Evolutionary conservation across 805 yeast genomes (phyloP).

Genomic region (Teunomyces panamensis): DNA sequence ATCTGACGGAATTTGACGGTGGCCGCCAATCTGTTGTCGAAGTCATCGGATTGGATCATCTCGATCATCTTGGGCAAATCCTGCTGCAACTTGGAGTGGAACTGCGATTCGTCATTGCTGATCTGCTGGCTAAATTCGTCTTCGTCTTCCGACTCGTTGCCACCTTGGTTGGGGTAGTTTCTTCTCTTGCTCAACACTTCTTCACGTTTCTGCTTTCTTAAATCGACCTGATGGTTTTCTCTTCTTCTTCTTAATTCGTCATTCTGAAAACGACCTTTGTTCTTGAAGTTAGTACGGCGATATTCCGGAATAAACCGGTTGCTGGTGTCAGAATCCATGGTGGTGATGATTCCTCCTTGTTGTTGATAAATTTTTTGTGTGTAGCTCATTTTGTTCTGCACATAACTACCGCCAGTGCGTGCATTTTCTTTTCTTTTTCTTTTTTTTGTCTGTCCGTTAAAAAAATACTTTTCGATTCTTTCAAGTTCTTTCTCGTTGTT

Average conservation of each 20-base stretch:
- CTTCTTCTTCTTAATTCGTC: constrained; percentile 98
- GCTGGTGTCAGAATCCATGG: constrained; percentile 74
- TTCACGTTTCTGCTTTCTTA: constrained; percentile 94
- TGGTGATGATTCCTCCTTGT: constrained; percentile 4
- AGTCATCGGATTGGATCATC: constrained; percentile 69
- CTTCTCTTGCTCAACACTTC: constrained; percentile 93
- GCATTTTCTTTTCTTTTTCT: too few relatives aligned
- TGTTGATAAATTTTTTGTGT: constrained; percentile 2
- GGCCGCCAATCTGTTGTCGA: constrained; percentile 80
- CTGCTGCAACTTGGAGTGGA: constrained; percentile 40
- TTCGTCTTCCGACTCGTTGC: constrained; percentile 43
- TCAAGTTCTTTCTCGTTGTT: too few relatives aligned
- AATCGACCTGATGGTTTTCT: constrained; percentile 94
- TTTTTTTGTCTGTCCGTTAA: not conserved
- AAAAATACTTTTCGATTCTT: not conserved
- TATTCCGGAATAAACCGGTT: constrained; percentile 92
- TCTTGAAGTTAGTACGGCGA: constrained; percentile 94
- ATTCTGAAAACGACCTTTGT: constrained; percentile 87
- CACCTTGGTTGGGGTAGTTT: constrained; percentile 49
- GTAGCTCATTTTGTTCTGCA: not conserved
- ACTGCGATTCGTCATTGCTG: constrained; percentile 42
- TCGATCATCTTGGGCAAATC: constrained; percentile 86
- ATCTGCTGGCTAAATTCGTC: constrained; percentile 32
- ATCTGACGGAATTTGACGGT: constrained; percentile 93
- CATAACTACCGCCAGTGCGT: not conserved